Conservation (phyloP, 202 grass and related monocot genomes). For the Brachypodium distachyon region DNA sequence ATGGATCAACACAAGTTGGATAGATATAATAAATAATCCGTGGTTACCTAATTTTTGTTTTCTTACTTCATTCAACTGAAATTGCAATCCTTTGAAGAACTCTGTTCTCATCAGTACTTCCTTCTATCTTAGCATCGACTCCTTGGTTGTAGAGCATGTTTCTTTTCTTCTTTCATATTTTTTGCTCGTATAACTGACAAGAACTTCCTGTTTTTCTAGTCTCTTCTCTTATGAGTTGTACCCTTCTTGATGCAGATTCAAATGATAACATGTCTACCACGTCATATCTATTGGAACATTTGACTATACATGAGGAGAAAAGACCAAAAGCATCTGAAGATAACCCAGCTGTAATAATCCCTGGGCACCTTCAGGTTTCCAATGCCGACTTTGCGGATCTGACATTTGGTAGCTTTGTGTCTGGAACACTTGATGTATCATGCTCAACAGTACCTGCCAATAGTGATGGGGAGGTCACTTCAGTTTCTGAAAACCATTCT, state of each 20-base stretch:
- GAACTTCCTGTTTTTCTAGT: not conserved
- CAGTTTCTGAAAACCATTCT: conserved; percentile 31
- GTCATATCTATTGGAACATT: conserved; percentile 26
- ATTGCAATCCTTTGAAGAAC: not conserved
- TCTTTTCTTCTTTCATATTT: not conserved
- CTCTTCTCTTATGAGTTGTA: not conserved
- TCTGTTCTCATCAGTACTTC: not conserved
- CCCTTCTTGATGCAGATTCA: conserved; percentile 27
- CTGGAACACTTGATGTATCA: conserved; percentile 56
- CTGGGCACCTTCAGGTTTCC: conserved; percentile 68
- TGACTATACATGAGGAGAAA: conserved; percentile 38
- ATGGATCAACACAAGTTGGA: not conserved
- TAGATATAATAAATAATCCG: not conserved
- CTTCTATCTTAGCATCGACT: not conserved
- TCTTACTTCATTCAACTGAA: not conserved
- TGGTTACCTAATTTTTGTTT: not conserved
- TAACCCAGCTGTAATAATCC: conserved; percentile 74
- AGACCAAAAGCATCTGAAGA: conserved; percentile 43
- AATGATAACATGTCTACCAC: conserved; percentile 32
- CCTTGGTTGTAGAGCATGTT: not conserved
- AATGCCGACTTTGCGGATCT: conserved; percentile 57
- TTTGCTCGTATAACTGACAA: not conserved
- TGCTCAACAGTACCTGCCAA: conserved; percentile 22
- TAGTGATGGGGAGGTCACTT: conserved; percentile 23
- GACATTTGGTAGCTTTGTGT: conserved; percentile 77